Base-by-base conservation (phyloP, 176 grass and related monocot species). In the Raddia distichophylla region DNA sequence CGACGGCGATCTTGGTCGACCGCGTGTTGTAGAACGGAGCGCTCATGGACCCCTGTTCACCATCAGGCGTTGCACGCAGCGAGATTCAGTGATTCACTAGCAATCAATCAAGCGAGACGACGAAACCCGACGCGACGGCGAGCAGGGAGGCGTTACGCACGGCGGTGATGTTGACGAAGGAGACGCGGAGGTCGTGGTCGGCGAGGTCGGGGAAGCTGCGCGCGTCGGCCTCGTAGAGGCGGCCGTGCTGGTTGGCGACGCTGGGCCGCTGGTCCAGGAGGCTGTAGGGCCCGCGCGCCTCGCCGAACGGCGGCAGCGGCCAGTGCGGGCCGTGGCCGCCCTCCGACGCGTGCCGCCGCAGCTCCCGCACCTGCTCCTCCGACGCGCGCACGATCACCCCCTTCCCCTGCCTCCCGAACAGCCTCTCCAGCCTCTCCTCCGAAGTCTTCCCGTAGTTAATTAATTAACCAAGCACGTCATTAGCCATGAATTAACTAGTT, bases 31-130 rank as follows among this genome's bases (percentile, higher is more conserved):
- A 90, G 49, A 58, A 82, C 1, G 92, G 95, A 16, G 90, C 88
- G 16, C 51, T 71, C 95, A 98, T 95, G 22, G 95, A 98, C 2
- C 92, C 90, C 95, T 98, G 80, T 18, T 5, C 32, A 27, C 27
- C 27, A 27, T 27, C 27, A 77, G 14, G 47, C 69, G 75, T 43
- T 43, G 35, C 46, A 64, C 1, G 7, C 33, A 46, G 8, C 65
- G 57, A 27, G 27, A 1, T 18, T 57, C 14, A 70, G 65, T 49
- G 47, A 9, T 12, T 10, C 11, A 12, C 48, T 50, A 10, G 2
- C 12, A 10, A 13, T 1, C 2, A 50, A 50, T 27, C 27, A 27
- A 27, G 27, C 27, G 27, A 27, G 27, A 27, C 27, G 37, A 40
- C 4, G 37, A 40, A 40, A 40, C 37, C 4, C 37, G 37, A 40